Percentiles rank a stretch among this genome's conserved stretches.
These are phyloP conservation scores for Mitragyna speciosa DNA, from an alignment of 257 asterid species.

Conservation along the genomic window DNA sequence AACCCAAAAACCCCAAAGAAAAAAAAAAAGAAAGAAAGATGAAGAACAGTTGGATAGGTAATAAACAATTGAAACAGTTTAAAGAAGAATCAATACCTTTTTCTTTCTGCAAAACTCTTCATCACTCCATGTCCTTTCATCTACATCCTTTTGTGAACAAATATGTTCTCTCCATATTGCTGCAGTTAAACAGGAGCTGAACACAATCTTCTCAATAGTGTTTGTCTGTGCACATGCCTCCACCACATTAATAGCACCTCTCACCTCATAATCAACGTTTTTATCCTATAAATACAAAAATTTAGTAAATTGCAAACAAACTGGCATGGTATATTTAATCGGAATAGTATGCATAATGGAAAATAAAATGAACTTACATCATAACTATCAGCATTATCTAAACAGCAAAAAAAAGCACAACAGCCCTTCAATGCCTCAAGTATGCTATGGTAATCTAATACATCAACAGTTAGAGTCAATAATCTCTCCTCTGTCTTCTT, in stretches of 20 bases:
- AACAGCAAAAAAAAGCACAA: slow-evolving; percentile 36
- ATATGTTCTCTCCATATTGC: slow-evolving; percentile 44
- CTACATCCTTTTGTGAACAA: slow-evolving; percentile 36
- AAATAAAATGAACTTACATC: slow-evolving; percentile 28
- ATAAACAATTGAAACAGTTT: neutral
- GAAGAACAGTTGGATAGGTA: neutral
- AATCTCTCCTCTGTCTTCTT: slow-evolving; percentile 34
- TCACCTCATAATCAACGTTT: slow-evolving; percentile 39
- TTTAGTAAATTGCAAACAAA: no score
- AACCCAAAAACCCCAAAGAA: no score
- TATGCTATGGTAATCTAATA: slow-evolving; percentile 45
- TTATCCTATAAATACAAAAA: slow-evolving; percentile 26
- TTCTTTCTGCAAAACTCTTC: slow-evolving; percentile 33
- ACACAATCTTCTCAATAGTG: slow-evolving; percentile 37
- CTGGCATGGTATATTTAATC: no score
- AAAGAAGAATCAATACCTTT: slow-evolving; percentile 26
- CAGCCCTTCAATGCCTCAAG: slow-evolving; percentile 39
- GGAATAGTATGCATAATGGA: neutral
- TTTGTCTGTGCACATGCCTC: slow-evolving; percentile 49
- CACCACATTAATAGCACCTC: slow-evolving; percentile 42
- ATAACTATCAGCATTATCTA: slow-evolving; percentile 38
- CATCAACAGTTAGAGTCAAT: slow-evolving; percentile 27
- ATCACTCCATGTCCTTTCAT: slow-evolving; percentile 50
- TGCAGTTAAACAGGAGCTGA: slow-evolving; percentile 44
- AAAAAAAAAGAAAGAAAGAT: no score